Conservation (phyloP, 129 eudicot genomes). For the Saposhnikovia divaricata region DNA sequence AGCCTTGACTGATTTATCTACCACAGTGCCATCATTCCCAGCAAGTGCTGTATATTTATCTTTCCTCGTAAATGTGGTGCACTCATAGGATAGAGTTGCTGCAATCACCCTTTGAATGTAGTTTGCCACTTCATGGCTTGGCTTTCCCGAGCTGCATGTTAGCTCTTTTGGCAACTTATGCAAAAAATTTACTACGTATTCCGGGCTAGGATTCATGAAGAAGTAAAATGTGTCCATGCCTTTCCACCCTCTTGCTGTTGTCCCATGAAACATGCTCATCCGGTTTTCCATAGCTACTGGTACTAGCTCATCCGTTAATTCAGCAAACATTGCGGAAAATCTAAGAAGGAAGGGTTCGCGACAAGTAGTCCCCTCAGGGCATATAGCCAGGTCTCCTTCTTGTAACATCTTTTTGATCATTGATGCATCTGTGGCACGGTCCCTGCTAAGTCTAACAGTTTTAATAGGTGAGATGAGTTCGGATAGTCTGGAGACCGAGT, state of each 20-base stretch:
- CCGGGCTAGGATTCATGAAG: constrained; percentile 9
- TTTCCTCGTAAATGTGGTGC: constrained; percentile 8
- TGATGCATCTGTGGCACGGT: constrained; percentile 8
- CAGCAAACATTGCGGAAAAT: constrained; percentile 8
- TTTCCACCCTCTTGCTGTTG: constrained; percentile 13
- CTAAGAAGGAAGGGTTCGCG: constrained; percentile 10
- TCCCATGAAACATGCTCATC: constrained; percentile 10
- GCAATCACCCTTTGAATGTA: constrained; percentile 10
- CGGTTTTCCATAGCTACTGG: constrained; percentile 8
- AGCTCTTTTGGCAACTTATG: neutral
- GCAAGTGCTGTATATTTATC: constrained; percentile 9
- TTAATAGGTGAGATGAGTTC: constrained; percentile 4
- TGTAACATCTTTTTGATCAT: constrained; percentile 6
- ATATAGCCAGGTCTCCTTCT: constrained; percentile 11
- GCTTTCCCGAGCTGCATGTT: constrained; percentile 10
- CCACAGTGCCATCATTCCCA: constrained; percentile 9
- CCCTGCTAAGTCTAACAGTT: constrained; percentile 4
- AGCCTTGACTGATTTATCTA: constrained; percentile 1
- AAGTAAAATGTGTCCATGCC: constrained; percentile 11
- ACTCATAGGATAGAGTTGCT: constrained; percentile 6
- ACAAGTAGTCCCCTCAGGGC: constrained; percentile 8
- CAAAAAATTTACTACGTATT: neutral
- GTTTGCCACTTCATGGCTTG: constrained; percentile 11
- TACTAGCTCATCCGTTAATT: constrained; percentile 8
- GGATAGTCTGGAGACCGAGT: constrained; percentile 4